A percentile compares a stretch with the other conserved stretches of the same genome.
These are phyloP conservation scores for Lachnellula occidentalis DNA, from an alignment of 2,329 filamentous ascomycete genomes.

Conservation along the genomic window DNA sequence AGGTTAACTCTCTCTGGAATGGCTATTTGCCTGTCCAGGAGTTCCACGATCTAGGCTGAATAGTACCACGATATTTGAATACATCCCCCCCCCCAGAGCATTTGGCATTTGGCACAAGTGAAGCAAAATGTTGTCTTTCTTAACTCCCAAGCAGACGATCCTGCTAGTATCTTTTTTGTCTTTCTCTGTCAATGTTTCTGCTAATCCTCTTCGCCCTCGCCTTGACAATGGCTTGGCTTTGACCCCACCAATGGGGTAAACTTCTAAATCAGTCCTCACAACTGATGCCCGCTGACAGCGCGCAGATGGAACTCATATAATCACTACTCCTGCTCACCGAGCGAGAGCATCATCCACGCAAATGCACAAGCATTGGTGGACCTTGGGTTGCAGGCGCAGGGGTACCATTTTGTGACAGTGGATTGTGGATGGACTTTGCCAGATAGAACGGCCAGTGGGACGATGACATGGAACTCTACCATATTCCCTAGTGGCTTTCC, in stretches of 20 bases:
- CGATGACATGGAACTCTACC: conserved; percentile 37
- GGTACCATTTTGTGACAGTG: conserved; percentile 45
- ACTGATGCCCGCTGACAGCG: neutral
- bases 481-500: conserved; percentile 39
- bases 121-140: neutral
- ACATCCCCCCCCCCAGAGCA: neutral
- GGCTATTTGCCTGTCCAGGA: no score
- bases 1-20: no score
- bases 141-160: neutral
- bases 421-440: conserved; percentile 46
- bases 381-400: conserved; percentile 37
- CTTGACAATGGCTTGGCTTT: conserved; percentile 22
- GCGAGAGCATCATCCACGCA: conserved; percentile 40
- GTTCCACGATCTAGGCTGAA: neutral
- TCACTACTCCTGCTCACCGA: conserved; percentile 41
- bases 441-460: conserved; percentile 30
- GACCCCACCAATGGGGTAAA: conserved; percentile 25
- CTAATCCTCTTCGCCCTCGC: conserved; percentile 3
- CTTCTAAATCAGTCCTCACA: neutral
- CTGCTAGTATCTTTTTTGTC: neutral
- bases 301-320: conserved; percentile 46
- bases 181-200: neutral
- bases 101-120: neutral
- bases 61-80: neutral
- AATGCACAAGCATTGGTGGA: conserved; percentile 43